Evolutionary conservation across 441 rosid species (phyloP).

Genomic region (Jatropha podagrica): DNA sequence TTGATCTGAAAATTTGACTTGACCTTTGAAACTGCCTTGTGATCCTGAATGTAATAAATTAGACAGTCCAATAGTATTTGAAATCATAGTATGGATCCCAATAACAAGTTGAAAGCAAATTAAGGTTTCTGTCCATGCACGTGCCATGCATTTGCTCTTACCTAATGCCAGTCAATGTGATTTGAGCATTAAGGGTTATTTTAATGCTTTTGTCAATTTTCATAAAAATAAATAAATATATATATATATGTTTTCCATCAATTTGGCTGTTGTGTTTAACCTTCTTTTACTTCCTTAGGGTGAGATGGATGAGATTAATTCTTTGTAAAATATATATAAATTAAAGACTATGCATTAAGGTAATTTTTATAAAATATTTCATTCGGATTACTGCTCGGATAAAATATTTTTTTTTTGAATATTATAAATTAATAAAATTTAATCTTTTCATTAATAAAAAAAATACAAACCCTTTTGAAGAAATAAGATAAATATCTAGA

Average conservation of each 20-base stretch:
- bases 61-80: background rate
- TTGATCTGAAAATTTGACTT: too few relatives aligned
- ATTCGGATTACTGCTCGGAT: too few relatives aligned
- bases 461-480: too few relatives aligned
- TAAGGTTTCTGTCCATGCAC: background rate
- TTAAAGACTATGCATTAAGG: too few relatives aligned
- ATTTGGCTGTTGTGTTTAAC: background rate
- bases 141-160: background rate
- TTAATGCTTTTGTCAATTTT: conserved; percentile 12
- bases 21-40: background rate
- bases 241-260: background rate
- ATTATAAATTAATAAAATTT: too few relatives aligned
- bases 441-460: too few relatives aligned
- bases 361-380: too few relatives aligned
- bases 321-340: background rate
- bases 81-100: conserved; percentile 4
- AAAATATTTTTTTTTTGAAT: too few relatives aligned
- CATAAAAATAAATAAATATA: background rate
- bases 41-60: background rate
- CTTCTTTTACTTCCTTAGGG: background rate
- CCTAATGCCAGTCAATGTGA: conserved; percentile 1
- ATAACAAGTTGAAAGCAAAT: conserved; percentile 15
- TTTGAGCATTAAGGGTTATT: conserved; percentile 15
- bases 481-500: too few relatives aligned
- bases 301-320: background rate